Evolutionary conservation across 1,284 basidiomycete genomes (phyloP), one percentile per base, ranked within the genome.

Genomic region (Xerocomus amazonicus): DNA sequence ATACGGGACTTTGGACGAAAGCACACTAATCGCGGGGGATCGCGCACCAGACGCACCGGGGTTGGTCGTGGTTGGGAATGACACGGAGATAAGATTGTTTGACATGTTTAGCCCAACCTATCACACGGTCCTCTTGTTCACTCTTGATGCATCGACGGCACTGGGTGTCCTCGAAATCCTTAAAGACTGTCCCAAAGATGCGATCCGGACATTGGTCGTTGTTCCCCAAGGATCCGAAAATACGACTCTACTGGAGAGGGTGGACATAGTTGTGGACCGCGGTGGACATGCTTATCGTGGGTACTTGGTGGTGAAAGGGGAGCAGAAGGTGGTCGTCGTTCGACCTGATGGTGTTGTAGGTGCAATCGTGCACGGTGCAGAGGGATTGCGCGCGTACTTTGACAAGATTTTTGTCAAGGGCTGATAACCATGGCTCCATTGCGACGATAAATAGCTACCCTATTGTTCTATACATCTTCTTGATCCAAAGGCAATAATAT

Each of bases 121-220:
- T n/a, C 65, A 68, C 37, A 63, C 62, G 0, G 55, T 62, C n/a
- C 53, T 68, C 4, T 36, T 61, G 38, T 64, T 69, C 41, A 7
- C 38, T n/a, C 36, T 51, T 4, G 47, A 58, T 37, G 32, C n/a
- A 9, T 13, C 10, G 26, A 46, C 42, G 27, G 29, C 45, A 31
- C 9, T 4, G 23, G 49, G 46, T 10, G 10, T 62, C 12, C 38
- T 62, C 12, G 48, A 47, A 3, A 34, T 29, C 9, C 6, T 60
- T 19, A 26, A 14, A n/a, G 31, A 3, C 37, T 53, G 51, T 36
- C 38, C 54, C 6, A 28, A 0, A 29, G 45, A 23, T 4, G 26
- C 44, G 13, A 33, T 50, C 12, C 39, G 37, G 2, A 29, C 23
- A 6, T 19, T 57, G 31, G 26, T 66, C 31, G 27, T 63, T 7